Percentiles rank a stretch among this genome's conserved stretches.
phyloP scores from a whole-genome alignment of 139 green algal genomes.

The Chlorella sorokiniana region DNA sequence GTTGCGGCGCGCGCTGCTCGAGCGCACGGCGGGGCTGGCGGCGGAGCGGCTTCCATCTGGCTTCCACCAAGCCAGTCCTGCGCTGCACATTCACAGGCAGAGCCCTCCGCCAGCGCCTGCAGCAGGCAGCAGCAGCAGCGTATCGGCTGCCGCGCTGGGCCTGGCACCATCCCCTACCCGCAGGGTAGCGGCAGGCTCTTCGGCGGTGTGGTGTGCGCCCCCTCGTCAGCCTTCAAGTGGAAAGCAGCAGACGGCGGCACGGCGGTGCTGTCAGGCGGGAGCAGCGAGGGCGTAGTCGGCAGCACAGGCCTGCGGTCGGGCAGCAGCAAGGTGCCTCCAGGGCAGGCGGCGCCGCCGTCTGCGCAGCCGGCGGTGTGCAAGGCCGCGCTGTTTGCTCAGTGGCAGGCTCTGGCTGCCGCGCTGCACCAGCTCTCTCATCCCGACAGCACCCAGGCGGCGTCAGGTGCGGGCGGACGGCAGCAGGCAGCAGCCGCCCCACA shows the following conservation, averaged over 20 bases:
- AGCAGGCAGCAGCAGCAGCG: neutral
- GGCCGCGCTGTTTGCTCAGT: conserved; percentile 6
- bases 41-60: neutral
- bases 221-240: neutral
- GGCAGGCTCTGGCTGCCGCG: neutral
- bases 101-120: neutral
- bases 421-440: conserved; percentile 21
- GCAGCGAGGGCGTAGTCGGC: conserved; percentile 11
- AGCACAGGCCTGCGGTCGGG: conserved; percentile 13
- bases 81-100: neutral
- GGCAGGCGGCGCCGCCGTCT: neutral
- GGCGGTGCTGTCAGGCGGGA: neutral
- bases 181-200: neutral
- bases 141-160: neutral
- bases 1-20: conserved; percentile 21
- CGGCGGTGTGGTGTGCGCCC: neutral
- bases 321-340: neutral
- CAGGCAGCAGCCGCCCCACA: neutral
- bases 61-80: neutral
- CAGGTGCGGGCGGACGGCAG: neutral
- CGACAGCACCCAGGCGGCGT: neutral
- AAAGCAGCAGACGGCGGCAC: neutral
- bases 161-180: neutral
- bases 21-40: neutral
- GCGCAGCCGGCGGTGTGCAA: conserved; percentile 24